A percentile compares a stretch with the other conserved stretches of the same genome.
Evolutionary conservation across 768 basidiomycete genomes (phyloP).

Genomic region (Termitomyces sp.): DNA sequence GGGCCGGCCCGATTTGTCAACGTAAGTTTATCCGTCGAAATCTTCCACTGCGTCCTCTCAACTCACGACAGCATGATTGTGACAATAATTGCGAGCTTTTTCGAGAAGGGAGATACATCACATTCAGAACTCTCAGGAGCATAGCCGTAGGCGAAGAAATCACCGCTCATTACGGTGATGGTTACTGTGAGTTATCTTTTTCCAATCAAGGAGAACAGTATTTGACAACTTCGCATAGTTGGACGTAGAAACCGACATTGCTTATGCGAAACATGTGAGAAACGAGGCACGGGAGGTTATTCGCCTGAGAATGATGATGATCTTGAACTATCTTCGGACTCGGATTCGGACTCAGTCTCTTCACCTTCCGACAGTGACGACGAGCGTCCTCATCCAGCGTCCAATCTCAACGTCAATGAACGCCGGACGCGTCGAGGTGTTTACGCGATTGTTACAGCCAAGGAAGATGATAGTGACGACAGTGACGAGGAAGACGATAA

Average conservation of each 20-base stretch:
- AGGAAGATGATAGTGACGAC: conserved; percentile 56
- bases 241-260: conserved; percentile 69
- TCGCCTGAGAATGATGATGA: conserved; percentile 47
- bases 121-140: conserved; percentile 75
- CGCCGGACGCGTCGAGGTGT: conserved; percentile 78
- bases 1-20: conserved; percentile 92
- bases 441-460: conserved; percentile 61
- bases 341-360: conserved; percentile 40
- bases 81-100: conserved; percentile 87
- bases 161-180: conserved; percentile 86
- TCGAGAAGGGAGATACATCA: conserved; percentile 85
- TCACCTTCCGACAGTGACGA: conserved; percentile 32
- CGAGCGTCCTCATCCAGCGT: conserved; percentile 27
- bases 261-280: conserved; percentile 85
- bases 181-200: conserved; percentile 64
- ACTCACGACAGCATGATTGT: conserved; percentile 69
- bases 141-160: conserved; percentile 83
- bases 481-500: conserved; percentile 53
- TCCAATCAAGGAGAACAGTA: background rate
- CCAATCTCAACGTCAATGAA: conserved; percentile 63
- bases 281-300: conserved; percentile 69
- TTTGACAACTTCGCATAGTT: conserved; percentile 30
- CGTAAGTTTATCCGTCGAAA: conserved; percentile 42
- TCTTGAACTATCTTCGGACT: conserved; percentile 39
- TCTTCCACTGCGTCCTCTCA: conserved; percentile 17